These are phyloP conservation scores for Piromyces sp. DNA, from an alignment of 192 early-diverging fungal genomes.

Conservation along the genomic window DNA sequence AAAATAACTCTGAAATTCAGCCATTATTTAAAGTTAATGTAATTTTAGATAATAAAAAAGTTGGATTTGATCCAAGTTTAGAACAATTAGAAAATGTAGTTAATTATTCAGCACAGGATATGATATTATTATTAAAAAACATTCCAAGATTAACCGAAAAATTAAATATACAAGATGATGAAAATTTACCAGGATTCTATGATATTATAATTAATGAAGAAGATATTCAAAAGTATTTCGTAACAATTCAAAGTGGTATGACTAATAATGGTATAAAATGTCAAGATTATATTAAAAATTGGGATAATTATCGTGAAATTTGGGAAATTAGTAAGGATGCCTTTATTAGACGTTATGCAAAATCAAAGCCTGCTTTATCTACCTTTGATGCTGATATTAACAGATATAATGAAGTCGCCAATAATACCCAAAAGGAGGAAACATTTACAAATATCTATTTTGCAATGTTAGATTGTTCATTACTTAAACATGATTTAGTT, in stretches of 20 bases:
- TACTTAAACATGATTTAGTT: constrained; percentile 40
- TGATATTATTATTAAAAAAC: constrained; percentile 35
- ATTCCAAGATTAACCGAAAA: constrained; percentile 22
- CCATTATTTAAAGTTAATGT: constrained; percentile 49
- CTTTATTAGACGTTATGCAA: constrained; percentile 44
- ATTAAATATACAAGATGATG: constrained; percentile 9
- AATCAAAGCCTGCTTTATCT: constrained; percentile 40
- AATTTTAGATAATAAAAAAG: constrained; percentile 33
- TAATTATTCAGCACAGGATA: constrained; percentile 26
- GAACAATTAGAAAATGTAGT: constrained; percentile 30
- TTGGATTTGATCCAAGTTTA: constrained; percentile 39
- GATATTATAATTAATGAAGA: constrained; percentile 36
- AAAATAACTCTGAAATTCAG: constrained; percentile 27
- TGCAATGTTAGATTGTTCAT: constrained; percentile 35
- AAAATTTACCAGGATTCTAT: constrained; percentile 14
- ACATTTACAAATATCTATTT: constrained; percentile 48
- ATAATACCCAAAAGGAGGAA: constrained; percentile 50
- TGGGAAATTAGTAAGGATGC: constrained; percentile 58
- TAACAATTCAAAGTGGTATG: constrained; percentile 39
- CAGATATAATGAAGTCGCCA: constrained; percentile 47
- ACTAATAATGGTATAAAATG: constrained; percentile 32
- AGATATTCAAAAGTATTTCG: constrained; percentile 40
- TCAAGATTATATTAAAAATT: constrained; percentile 38
- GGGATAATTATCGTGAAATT: constrained; percentile 48
- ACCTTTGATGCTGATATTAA: constrained; percentile 51